These are phyloP conservation scores for Gossypium turneri DNA, from an alignment of 345 rosid genomes.

Conservation along the genomic window DNA sequence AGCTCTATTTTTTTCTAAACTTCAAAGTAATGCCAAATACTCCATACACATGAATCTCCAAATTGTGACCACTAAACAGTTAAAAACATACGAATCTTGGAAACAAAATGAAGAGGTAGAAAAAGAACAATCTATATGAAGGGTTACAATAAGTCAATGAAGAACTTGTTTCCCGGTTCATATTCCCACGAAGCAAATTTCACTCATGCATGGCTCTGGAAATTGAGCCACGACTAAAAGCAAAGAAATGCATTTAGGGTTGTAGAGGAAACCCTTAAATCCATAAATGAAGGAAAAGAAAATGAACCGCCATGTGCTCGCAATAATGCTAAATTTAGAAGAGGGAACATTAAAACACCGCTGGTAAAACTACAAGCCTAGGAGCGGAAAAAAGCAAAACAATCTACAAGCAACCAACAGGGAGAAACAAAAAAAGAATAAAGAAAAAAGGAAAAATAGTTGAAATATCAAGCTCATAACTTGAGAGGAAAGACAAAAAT, in stretches of 20 bases:
- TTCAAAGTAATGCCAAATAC: slow-evolving; percentile 14
- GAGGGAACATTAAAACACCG: not conserved
- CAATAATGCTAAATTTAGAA: slow-evolving; percentile 11
- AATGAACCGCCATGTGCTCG: slow-evolving; percentile 12
- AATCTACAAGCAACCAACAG: slow-evolving; percentile 9
- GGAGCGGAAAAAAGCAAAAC: slow-evolving; percentile 10
- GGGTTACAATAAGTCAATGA: not conserved
- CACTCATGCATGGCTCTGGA: slow-evolving; percentile 17
- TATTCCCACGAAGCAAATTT: slow-evolving; percentile 1
- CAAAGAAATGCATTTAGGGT: not conserved
- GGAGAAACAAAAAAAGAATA: not conserved
- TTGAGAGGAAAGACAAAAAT: slow-evolving; percentile 36
- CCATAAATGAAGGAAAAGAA: not conserved
- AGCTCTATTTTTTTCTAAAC: not conserved
- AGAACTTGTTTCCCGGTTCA: not conserved
- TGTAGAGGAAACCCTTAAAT: slow-evolving; percentile 8
- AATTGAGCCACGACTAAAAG: slow-evolving; percentile 15
- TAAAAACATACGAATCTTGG: not conserved
- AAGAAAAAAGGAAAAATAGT: slow-evolving; percentile 15
- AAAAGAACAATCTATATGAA: not conserved
- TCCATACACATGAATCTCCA: slow-evolving; percentile 10
- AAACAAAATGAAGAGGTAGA: not conserved
- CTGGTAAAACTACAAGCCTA: slow-evolving; percentile 4
- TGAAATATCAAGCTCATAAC: slow-evolving; percentile 31
- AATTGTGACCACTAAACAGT: slow-evolving; percentile 5